Evolutionary conservation across 495 filamentous ascomycete species (phyloP), one percentile per base, ranked within the genome.

Genomic region (Penicillium bialowiezense): DNA sequence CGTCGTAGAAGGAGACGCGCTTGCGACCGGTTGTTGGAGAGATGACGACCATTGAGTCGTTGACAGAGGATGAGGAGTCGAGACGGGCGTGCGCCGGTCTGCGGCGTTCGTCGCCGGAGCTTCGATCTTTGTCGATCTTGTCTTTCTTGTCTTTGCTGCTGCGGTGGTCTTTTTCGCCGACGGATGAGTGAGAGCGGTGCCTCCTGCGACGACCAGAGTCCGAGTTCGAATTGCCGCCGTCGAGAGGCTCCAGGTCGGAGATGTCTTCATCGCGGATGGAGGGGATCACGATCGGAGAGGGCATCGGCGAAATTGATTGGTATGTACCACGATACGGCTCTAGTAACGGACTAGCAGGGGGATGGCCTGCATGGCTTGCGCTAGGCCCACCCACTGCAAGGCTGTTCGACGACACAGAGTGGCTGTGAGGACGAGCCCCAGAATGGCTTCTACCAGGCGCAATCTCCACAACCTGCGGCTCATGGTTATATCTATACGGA

Each of bases 251-350:
- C 3, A 79, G 32, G 50, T 80, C 77, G 2, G 76, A 79, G 19
- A 80, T 64, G 20, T 78, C 75, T 5, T 75, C 74, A 21, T 78
- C 72, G n/a, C 59, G 60, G 9, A 52, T 60, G 6, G 66, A 56
- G 1, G 74, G 67, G 17, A 73, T 63, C 41, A 77, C 64, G 34
- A 85, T 71, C 0, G 92, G 88, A 1, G 88, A 90, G 0, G 91
- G 91, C 89, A 96, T 93, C 2, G 93, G 92, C 1, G 91, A 95
- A 56, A 97, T 89, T 42, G 87, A 88, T 67, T 98, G 93, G 61
- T 95, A 98, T 1, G 91, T 96, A 6, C 93, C 93, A 49, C 84
- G 85, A 69, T 98, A 98, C 1, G 93, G 86, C 68, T 97, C 93
- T 10, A 96, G 78, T 14, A 97, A 74, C 0, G 93, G 93, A 48